Evolutionary conservation across 306 rosid species (phyloP), one percentile per base, ranked within the genome.

Genomic region (Trifolium subterraneum): DNA sequence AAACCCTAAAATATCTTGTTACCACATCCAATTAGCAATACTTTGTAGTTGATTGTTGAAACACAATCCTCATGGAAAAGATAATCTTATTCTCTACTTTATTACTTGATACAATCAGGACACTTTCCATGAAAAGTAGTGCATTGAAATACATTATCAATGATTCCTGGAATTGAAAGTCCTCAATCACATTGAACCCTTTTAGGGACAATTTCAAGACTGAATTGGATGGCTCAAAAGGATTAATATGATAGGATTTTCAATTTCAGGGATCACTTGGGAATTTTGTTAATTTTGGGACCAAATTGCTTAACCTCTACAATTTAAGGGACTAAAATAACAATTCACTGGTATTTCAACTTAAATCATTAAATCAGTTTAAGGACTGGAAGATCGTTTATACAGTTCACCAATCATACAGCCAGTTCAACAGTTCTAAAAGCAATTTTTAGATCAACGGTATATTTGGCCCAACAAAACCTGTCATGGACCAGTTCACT

Each of bases 291-390:
- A 48, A 48, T 48, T 48, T 48, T 23, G 63, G 35, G 63, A 56
- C 63, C 63, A 56, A 56, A 56, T 27, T 11, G 16, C 63, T 56
- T 56, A 56, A 56, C 63, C 35, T 56, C 31, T 54, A 54, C 31
- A 54, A 20, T 22, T 56, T 22, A 6, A 23, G 63, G 63, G 35
- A 55, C 35, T 11, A 23, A 11, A 20, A 19, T 54, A 54, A 54
- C 3, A 0, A 23, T 12, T 56, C 16, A 11, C 33, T 55, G 33
- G 22, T 20, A 10, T 23, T 45, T 29, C 19, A 67, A 67, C 58
- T 25, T 67, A 67, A 45, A 67, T 44, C 38, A 67, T 44, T n/a
- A 7, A 29, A 45, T 47, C 14, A 4, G 55, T 68, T 45, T 25
- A 68, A 1, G 15, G 39, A 29, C 72, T 7, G 45, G 58, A 44